A percentile compares a stretch with the other conserved stretches of the same genome.
Evolutionary conservation across 1,284 basidiomycete species (phyloP).

Genomic region (Heterobasidion parviporum): DNA sequence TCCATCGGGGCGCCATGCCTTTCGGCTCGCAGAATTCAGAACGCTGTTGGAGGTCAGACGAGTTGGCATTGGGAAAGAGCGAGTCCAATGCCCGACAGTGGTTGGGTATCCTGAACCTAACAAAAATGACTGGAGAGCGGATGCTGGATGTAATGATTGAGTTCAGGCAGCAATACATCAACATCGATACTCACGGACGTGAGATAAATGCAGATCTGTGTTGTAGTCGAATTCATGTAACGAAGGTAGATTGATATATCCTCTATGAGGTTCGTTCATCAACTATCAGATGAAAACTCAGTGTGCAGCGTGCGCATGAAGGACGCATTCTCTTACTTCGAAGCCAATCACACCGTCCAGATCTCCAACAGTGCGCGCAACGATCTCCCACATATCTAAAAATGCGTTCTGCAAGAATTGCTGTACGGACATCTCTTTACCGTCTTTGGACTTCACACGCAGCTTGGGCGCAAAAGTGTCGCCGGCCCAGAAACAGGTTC

Average conservation of each 20-base stretch:
- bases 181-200: constrained; percentile 54
- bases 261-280: constrained; percentile 96
- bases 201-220: constrained; percentile 85
- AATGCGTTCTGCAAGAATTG: constrained; percentile 80
- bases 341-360: constrained; percentile 84
- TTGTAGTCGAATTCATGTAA: constrained; percentile 89
- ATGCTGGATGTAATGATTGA: constrained; percentile 35
- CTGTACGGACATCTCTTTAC: constrained; percentile 61
- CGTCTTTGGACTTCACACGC: constrained; percentile 39
- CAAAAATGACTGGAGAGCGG: constrained; percentile 79
- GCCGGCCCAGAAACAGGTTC: constrained; percentile 88
- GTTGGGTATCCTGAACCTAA: constrained; percentile 77
- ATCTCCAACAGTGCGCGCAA: constrained; percentile 65
- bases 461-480: constrained; percentile 78
- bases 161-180: background rate
- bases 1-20: constrained; percentile 65
- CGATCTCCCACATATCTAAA: constrained; percentile 66
- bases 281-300: constrained; percentile 37
- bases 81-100: constrained; percentile 63
- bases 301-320: background rate
- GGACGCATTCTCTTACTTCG: constrained; percentile 47
- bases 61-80: constrained; percentile 83
- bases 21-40: constrained; percentile 49
- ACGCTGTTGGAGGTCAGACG: constrained; percentile 46
- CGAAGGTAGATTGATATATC: constrained; percentile 79